phyloP scores from a whole-genome alignment of 2,329 filamentous ascomycete species.

The Blastomyces gilchristii region DNA sequence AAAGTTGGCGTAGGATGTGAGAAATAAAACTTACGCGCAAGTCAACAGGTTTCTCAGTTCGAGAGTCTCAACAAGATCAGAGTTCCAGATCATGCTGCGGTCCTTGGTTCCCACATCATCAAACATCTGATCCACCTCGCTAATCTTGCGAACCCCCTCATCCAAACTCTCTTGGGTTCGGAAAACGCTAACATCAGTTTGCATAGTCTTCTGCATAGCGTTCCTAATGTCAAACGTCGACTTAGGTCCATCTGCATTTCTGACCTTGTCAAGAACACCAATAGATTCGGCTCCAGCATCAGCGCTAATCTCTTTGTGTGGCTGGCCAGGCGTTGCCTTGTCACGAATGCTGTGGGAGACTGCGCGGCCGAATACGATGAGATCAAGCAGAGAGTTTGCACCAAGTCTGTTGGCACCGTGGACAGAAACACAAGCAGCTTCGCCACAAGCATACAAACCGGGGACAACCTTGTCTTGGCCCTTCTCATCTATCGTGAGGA shows the following conservation, averaged over 20 bases:
- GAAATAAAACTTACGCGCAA: constrained; percentile 63
- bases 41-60: constrained; percentile 92
- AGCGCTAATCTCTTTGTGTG: constrained; percentile 66
- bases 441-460: constrained; percentile 90
- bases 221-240: constrained; percentile 78
- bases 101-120: constrained; percentile 87
- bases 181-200: constrained; percentile 94
- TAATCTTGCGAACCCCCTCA: constrained; percentile 83
- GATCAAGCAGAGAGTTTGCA: constrained; percentile 94
- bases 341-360: constrained; percentile 96
- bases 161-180: constrained; percentile 87
- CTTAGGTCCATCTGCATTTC: constrained; percentile 74
- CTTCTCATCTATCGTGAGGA: constrained; percentile 72
- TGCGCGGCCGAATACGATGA: constrained; percentile 94
- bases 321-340: constrained; percentile 74
- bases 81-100: constrained; percentile 99
- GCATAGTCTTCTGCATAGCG: constrained; percentile 97
- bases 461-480: constrained; percentile 90
- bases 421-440: constrained; percentile 94
- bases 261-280: constrained; percentile 70
- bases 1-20: not conserved
- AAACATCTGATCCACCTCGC: constrained; percentile 70
- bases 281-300: constrained; percentile 87
- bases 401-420: constrained; percentile 97
- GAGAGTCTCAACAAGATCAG: constrained; percentile 88